phyloP scores from a whole-genome alignment of 495 filamentous ascomycete genomes.

The Bacidia gigantensis region DNA sequence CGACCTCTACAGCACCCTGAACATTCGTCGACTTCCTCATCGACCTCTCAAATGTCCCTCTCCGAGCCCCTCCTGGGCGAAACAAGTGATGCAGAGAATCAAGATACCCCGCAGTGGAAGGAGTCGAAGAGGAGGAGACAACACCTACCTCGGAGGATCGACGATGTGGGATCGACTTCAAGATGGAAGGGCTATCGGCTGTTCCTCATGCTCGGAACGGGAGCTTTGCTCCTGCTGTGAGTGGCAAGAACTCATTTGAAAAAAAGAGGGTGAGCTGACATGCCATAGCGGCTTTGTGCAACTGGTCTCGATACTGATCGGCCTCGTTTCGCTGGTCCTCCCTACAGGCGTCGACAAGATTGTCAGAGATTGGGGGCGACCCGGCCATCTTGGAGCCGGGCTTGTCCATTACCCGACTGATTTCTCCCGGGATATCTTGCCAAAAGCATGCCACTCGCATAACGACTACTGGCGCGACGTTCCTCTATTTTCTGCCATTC shows the following conservation, averaged over 20 bases:
- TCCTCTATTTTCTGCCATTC: constrained; percentile 54
- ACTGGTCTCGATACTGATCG: constrained; percentile 36
- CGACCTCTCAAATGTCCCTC: neutral
- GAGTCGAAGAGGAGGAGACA: neutral
- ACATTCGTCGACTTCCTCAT: neutral
- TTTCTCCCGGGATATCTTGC: constrained; percentile 55
- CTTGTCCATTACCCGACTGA: constrained; percentile 58
- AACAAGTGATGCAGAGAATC: neutral
- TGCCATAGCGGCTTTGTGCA: constrained; percentile 31
- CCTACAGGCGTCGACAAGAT: constrained; percentile 41
- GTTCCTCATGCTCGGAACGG: neutral
- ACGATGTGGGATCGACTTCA: neutral
- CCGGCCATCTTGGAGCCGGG: constrained; percentile 32
- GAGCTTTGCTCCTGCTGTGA: neutral
- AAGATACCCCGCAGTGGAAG: neutral
- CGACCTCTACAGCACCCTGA: neutral
- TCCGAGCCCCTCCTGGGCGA: neutral
- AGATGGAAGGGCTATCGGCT: neutral
- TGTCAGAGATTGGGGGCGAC: constrained; percentile 40
- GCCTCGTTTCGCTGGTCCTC: constrained; percentile 40
- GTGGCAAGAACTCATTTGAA: no score
- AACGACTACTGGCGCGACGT: constrained; percentile 81
- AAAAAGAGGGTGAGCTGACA: no score
- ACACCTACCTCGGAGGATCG: neutral
- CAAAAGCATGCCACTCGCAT: constrained; percentile 65